A percentile compares a stretch with the other conserved stretches of the same genome.
These are phyloP conservation scores for Lactarius evosmus DNA, from an alignment of 768 basidiomycete genomes.

Conservation along the genomic window DNA sequence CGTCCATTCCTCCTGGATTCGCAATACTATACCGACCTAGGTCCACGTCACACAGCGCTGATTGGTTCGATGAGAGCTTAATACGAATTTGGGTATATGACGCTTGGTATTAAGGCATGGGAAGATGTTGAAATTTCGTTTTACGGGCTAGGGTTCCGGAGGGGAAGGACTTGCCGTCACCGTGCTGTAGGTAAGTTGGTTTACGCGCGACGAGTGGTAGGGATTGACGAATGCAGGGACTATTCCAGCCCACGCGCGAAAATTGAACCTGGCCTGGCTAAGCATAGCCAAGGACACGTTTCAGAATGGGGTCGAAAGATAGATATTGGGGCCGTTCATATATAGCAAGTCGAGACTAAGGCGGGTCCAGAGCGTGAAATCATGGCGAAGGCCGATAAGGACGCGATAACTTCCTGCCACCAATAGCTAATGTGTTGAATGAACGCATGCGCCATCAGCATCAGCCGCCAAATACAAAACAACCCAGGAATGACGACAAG, in stretches of 20 bases:
- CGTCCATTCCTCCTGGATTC: background rate
- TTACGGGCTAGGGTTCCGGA: background rate
- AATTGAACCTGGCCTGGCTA: background rate
- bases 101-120: background rate
- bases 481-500: slow-evolving; percentile 18
- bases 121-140: background rate
- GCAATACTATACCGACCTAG: background rate
- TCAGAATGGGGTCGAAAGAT: slow-evolving; percentile 17
- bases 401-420: background rate
- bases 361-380: slow-evolving; percentile 11
- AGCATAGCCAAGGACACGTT: background rate
- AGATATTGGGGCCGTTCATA: background rate
- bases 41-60: background rate
- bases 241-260: background rate
- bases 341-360: slow-evolving; percentile 13
- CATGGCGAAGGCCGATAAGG: slow-evolving; percentile 10
- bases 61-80: background rate
- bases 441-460: slow-evolving; percentile 10
- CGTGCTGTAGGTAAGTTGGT: background rate
- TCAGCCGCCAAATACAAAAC: slow-evolving; percentile 14
- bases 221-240: background rate
- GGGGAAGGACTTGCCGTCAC: background rate
- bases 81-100: background rate
- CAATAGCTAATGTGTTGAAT: background rate
- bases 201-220: no score